These are phyloP conservation scores for Spinacia oleracea DNA, from an alignment of 179 eudicot species.

Conservation along the genomic window DNA sequence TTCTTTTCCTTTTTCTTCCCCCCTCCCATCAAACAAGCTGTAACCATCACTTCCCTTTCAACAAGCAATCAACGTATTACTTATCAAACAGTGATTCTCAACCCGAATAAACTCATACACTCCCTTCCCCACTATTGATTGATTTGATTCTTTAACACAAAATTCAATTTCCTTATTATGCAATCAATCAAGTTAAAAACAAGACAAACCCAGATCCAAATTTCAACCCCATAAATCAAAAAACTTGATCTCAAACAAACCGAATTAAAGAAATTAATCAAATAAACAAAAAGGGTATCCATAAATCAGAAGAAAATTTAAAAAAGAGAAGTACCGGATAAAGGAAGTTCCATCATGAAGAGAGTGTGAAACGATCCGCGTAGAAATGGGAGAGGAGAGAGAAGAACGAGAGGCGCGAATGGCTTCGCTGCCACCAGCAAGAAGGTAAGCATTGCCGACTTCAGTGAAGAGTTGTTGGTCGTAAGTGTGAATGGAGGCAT, in stretches of 20 bases:
- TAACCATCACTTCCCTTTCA: background rate
- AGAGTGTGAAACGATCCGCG: conserved; percentile 30
- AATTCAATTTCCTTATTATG: background rate
- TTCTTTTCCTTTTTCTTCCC: background rate
- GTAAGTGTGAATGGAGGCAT: conserved; percentile 77
- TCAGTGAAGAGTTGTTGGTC: conserved; percentile 59
- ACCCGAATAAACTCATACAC: too few relatives aligned
- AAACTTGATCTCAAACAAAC: conserved; percentile 9
- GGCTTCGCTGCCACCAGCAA: conserved; percentile 96
- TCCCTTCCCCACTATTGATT: too few relatives aligned
- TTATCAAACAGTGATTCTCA: background rate
- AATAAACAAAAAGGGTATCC: background rate
- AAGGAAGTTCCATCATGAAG: conserved; percentile 64
- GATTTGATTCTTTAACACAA: background rate
- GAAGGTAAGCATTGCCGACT: conserved; percentile 80
- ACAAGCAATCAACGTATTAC: background rate
- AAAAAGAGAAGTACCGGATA: conserved; percentile 46
- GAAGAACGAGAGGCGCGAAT: conserved; percentile 47
- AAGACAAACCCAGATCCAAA: conserved; percentile 13
- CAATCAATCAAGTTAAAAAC: background rate
- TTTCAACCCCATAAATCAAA: background rate
- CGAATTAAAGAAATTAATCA: background rate
- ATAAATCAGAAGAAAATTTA: background rate
- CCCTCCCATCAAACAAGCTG: background rate
- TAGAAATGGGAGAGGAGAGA: conserved; percentile 26